Evolutionary conservation across 495 filamentous ascomycete genomes (phyloP), one percentile per base, ranked within the genome.

Genomic region (Penicillium mononematosum): DNA sequence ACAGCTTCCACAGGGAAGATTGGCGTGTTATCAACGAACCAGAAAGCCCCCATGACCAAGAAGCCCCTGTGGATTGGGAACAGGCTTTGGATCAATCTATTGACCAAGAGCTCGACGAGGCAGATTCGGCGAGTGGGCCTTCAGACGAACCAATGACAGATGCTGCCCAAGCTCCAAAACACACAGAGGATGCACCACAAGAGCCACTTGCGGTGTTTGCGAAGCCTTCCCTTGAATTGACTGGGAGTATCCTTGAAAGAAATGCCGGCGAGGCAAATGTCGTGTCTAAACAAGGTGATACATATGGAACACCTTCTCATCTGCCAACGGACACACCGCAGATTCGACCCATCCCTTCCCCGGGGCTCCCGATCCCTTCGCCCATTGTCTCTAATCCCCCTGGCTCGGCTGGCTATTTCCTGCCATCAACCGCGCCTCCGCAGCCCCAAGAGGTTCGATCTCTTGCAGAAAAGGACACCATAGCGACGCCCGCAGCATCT

Each of bases 11-110:
- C 20, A 84, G 84, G 60, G 79, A 72, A 10, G 76, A 83, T 22
- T 96, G 91, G 92, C 83, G 82, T 54, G 85, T 89, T 63, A 72
- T 77, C 27, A 86, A 88, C 58, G 80, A 83, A 62, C 83, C 85
- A 3, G 82, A 81, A 24, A 91, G 84, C 42, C 86, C 88, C 0
- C 76, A 80, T 42, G 86, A 84, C 49, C 71, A 67, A n/a, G 65
- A 72, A 22, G 53, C 38, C 4, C 50, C 68, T 11, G 55, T 63
- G 17, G 69, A 73, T 41, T 73, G 70, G 61, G 63, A 65, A 22
- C 54, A 63, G 46, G 67, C 61, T 5, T 69, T 78, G 53, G 74
- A 78, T 9, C 19, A 32, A 25, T 67, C 62, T 8, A 68, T 78
- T 48, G 75, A 78, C 7, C 19, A 32, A 19, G 60, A 66, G 19